Conservation (phyloP, 1,284 basidiomycete species). For the Ganoderma meredithae region DNA sequence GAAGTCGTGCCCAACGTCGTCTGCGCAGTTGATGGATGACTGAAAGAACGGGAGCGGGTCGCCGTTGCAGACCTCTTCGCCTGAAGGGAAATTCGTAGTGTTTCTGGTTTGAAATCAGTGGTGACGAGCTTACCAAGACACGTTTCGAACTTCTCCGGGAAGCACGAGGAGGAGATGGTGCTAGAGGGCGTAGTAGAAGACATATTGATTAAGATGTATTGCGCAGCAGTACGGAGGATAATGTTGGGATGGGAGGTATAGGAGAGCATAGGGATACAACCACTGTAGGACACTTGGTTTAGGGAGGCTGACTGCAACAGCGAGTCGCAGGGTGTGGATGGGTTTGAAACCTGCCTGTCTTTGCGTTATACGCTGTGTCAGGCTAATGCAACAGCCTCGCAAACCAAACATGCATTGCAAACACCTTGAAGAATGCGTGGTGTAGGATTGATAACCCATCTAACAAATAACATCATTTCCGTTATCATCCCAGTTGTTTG, state of each 20-base stretch:
- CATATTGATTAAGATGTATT: background rate
- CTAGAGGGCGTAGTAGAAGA: background rate
- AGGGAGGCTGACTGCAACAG: background rate
- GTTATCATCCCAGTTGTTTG: no score
- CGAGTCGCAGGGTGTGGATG: background rate
- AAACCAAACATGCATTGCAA: background rate
- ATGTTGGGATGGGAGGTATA: background rate
- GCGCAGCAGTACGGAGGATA: background rate
- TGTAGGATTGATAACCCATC: no score
- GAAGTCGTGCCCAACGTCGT: background rate
- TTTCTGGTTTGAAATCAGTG: background rate
- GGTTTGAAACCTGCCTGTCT: background rate
- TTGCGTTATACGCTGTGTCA: background rate
- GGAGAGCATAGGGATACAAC: background rate
- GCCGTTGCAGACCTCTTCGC: background rate
- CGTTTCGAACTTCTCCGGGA: background rate
- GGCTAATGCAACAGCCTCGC: background rate
- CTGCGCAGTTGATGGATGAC: background rate
- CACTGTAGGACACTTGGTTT: background rate
- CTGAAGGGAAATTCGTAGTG: background rate
- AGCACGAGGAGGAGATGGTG: background rate
- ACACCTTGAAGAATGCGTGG: background rate
- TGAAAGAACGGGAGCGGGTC: background rate
- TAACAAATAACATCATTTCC: no score
- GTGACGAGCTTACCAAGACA: background rate